Conservation (phyloP, 73 alveolate genomes). For the Paramecium sonneborni region DNA sequence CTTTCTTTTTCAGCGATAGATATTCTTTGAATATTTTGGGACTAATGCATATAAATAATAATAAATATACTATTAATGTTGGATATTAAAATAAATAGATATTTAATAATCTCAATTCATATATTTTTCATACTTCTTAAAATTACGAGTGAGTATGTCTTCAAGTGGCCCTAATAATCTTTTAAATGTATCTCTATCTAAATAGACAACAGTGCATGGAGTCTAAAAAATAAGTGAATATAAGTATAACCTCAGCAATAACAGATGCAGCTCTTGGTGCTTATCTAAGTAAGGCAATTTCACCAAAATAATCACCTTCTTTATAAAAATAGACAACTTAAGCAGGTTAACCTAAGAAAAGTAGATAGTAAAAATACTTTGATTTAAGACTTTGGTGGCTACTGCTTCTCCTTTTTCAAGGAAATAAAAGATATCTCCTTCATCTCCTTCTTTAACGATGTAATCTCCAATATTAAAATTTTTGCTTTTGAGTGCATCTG, state of each 20-base stretch:
- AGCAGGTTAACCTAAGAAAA: slow-evolving; percentile 70
- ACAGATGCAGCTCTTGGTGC: slow-evolving; percentile 96
- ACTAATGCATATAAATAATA: background rate
- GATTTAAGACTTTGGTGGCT: slow-evolving; percentile 70
- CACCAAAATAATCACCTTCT: slow-evolving; percentile 96
- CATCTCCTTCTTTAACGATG: slow-evolving; percentile 72
- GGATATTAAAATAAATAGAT: background rate
- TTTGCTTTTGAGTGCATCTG: slow-evolving; percentile 81
- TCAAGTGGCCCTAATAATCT: slow-evolving; percentile 86
- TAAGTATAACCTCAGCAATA: slow-evolving; percentile 69
- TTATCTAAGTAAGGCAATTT: slow-evolving; percentile 91
- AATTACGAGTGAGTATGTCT: slow-evolving; percentile 76
- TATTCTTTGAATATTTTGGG: no score
- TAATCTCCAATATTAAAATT: slow-evolving; percentile 55
- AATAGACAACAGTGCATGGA: slow-evolving; percentile 65
- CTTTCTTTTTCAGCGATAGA: no score
- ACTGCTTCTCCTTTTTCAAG: slow-evolving; percentile 83
- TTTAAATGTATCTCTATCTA: slow-evolving; percentile 79
- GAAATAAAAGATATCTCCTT: slow-evolving; percentile 78
- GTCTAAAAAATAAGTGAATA: slow-evolving; percentile 24
- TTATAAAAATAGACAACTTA: slow-evolving; percentile 83
- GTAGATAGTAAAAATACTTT: background rate
- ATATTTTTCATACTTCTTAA: slow-evolving; percentile 73
- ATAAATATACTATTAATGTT: background rate
- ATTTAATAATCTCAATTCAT: slow-evolving; percentile 57